Base-by-base conservation (phyloP, 768 basidiomycete genomes). In the Trametes cinnabarina region DNA sequence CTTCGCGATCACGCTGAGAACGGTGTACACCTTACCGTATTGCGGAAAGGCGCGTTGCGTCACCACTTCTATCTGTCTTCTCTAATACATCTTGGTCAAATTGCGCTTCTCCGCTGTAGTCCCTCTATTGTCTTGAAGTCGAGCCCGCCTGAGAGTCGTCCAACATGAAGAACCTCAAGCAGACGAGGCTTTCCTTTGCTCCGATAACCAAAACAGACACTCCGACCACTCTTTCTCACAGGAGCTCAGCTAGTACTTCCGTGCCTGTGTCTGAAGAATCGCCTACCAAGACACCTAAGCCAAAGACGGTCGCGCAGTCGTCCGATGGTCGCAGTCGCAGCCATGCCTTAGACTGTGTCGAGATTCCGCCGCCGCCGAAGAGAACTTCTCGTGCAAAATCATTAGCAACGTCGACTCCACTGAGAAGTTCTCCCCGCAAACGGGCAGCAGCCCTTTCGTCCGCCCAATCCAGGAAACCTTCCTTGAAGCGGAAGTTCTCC, bases 341-440 rank as follows among this genome's bases (percentile, higher is more conserved):
- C 61, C 23, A 65, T 63, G 60, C 65, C 55, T 46, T 68, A 67
- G 61, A 63, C 64, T 47, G 63, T 68, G 47, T 69, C 55, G 35
- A 62, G 63, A 40, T 67, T 61, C 48, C 71, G 65, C 37, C 55
- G 47, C 61, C 58, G 19, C 50, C 67, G 61, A 17, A 67, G 68
- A 51, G 49, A 30, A 50, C 32, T 28, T 42, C 41, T 20, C 47
- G 57, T 23, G 30, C 44, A 1, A 23, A 51, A 26, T 2, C 26
- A 8, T 4, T 20, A 1, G 12, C 28, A 9, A 35, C 14, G 2
- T 17, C 52, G 7, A 22, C 40, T n/a, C 42, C 60, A 14, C 10
- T 47, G 0, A 49, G 28, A 15, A 11, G 42, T 17, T 37, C 57
- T 17, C 42, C 47, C 11, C 19, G 10, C 15, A 51, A 47, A 28